phyloP scores from a whole-genome alignment of 2,329 filamentous ascomycete species.

The Diaporthe ilicicola region DNA sequence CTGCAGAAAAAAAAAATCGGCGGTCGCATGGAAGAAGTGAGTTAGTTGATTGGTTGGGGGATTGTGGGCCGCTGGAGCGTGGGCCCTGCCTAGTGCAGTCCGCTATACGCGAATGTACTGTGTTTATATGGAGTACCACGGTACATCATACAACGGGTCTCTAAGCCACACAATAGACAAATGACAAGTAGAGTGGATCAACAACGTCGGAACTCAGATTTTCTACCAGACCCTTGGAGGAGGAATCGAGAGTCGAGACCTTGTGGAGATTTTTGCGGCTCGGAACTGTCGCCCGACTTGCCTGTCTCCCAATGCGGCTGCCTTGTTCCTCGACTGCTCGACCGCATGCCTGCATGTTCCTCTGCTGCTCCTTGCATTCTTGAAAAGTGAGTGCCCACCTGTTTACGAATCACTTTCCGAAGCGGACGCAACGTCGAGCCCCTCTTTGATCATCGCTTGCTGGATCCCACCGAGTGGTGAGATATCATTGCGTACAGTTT shows the following conservation, averaged over 20 bases:
- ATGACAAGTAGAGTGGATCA: not conserved
- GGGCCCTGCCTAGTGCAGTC: not conserved
- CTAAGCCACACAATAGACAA: too few relatives aligned
- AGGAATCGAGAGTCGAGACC: not conserved
- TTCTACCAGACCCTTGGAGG: not conserved
- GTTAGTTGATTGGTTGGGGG: not conserved
- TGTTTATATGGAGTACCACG: not conserved
- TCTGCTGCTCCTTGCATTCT: not conserved
- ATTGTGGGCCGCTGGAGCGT: not conserved
- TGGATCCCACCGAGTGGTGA: not conserved
- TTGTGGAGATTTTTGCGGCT: not conserved
- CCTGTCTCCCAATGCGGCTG: not conserved
- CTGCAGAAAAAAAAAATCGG: constrained; percentile 24
- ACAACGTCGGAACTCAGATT: not conserved
- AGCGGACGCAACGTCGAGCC: not conserved
- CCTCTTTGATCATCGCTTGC: not conserved
- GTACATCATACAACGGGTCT: too few relatives aligned
- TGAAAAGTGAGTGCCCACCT: not conserved
- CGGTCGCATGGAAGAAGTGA: not conserved
- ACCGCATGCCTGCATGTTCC: not conserved
- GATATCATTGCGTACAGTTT: not conserved
- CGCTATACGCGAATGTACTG: not conserved
- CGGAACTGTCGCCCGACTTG: not conserved
- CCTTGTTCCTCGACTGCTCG: not conserved
- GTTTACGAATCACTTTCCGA: not conserved